Conservation (phyloP, 805 yeast species). For the Yamadazyma takamatsuzukensis region DNA sequence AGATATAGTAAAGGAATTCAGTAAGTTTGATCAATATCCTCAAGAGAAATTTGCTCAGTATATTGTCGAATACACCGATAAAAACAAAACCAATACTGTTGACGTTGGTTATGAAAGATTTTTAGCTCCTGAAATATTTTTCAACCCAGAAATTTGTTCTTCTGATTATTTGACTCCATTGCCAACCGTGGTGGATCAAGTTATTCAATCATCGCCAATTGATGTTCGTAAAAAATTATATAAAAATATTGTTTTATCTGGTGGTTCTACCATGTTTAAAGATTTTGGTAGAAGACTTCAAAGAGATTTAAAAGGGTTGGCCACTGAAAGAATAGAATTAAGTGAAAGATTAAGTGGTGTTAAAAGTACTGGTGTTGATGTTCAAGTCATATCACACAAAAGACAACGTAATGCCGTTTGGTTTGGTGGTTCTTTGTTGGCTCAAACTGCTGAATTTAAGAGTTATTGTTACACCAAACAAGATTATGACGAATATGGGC, state of each 20-base stretch:
- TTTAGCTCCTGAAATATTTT: slow-evolving; percentile 98
- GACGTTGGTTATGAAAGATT: slow-evolving; percentile 98
- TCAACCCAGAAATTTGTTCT: slow-evolving; percentile 95
- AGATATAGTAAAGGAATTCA: slow-evolving; percentile 94
- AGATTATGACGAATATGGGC: slow-evolving; percentile 97
- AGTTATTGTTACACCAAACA: slow-evolving; percentile 95
- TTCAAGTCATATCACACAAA: slow-evolving; percentile 94
- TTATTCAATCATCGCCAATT: slow-evolving; percentile 91
- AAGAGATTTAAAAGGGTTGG: slow-evolving; percentile 85
- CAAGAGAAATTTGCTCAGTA: slow-evolving; percentile 87
- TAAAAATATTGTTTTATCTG: slow-evolving; percentile 91
- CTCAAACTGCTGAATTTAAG: slow-evolving; percentile 95
- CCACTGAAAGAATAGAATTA: slow-evolving; percentile 79
- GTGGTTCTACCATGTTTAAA: slow-evolving; percentile 98
- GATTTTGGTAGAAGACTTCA: slow-evolving; percentile 97
- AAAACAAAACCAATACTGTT: slow-evolving; percentile 50
- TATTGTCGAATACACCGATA: slow-evolving; percentile 77
- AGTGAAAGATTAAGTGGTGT: slow-evolving; percentile 75
- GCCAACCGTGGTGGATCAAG: slow-evolving; percentile 94
- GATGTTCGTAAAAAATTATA: slow-evolving; percentile 97
- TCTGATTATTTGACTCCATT: slow-evolving; percentile 94
- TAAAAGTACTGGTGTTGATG: slow-evolving; percentile 91
- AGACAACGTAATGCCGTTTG: slow-evolving; percentile 98
- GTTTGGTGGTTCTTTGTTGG: slow-evolving; percentile 97
- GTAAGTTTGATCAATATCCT: slow-evolving; percentile 89